These are phyloP conservation scores for Lentinula boryana DNA, from an alignment of 768 basidiomycete species.

Conservation along the genomic window DNA sequence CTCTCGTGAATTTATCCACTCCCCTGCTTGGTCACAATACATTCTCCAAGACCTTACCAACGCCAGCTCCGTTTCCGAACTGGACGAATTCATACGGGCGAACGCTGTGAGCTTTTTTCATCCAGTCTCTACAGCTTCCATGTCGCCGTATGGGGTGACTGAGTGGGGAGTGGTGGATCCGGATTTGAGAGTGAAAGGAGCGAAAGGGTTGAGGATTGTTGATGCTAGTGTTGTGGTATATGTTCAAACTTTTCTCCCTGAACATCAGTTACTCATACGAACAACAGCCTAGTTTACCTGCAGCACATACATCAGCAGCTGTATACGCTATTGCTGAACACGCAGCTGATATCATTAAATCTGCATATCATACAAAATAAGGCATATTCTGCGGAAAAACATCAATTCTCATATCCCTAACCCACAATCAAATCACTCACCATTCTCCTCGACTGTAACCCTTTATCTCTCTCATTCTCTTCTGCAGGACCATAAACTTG, in stretches of 20 bases:
- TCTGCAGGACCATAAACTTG: constrained; percentile 82
- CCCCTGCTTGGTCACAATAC: constrained; percentile 13
- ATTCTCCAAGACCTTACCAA: constrained; percentile 12
- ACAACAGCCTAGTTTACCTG: constrained; percentile 4
- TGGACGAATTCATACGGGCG: constrained; percentile 20
- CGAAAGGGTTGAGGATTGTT: constrained; percentile 18
- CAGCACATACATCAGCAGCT: constrained; percentile 8
- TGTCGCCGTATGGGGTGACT: constrained; percentile 21
- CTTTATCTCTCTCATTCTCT: constrained; percentile 85
- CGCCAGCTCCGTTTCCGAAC: constrained; percentile 22
- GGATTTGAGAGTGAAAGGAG: constrained; percentile 17
- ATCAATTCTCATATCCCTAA: neutral
- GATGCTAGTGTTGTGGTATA: constrained; percentile 19
- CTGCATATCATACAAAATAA: constrained; percentile 1
- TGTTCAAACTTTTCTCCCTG: neutral
- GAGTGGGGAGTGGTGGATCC: constrained; percentile 18
- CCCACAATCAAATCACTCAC: constrained; percentile 35
- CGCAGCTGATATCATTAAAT: constrained; percentile 12
- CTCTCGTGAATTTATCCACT: constrained; percentile 13
- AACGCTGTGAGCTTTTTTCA: constrained; percentile 25
- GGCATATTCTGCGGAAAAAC: constrained; percentile 1
- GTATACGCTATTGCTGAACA: constrained; percentile 8
- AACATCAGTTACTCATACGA: neutral
- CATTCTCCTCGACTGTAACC: constrained; percentile 67
- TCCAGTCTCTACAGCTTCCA: constrained; percentile 25